phyloP scores from a whole-genome alignment of 1,139 yeast genomes.

The Kazachstania sp. region DNA sequence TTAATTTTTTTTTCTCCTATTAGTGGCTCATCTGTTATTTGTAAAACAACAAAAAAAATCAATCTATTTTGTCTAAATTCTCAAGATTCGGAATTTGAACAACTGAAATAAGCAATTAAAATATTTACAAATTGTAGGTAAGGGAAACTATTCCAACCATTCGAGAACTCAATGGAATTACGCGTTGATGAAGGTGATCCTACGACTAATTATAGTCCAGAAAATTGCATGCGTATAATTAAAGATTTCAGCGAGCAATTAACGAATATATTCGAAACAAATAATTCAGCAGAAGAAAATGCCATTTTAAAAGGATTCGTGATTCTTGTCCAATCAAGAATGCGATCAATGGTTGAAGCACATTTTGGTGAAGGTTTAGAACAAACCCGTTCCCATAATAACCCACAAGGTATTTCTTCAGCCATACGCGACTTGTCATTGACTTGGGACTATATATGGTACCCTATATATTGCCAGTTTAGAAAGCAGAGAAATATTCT shows the following conservation, averaged over 20 bases:
- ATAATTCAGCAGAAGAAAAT: slow-evolving; percentile 21
- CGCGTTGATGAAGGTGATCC: neutral
- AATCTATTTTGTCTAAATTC: neutral
- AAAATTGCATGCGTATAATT: slow-evolving; percentile 3
- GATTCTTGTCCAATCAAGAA: slow-evolving; percentile 25
- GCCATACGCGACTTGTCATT: slow-evolving; percentile 33
- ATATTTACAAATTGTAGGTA: too few relatives aligned
- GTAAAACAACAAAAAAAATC: neutral
- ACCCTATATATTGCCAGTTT: slow-evolving; percentile 37
- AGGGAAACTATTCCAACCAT: too few relatives aligned
- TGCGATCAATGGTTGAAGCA: slow-evolving; percentile 2
- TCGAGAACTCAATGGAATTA: neutral
- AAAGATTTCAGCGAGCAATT: slow-evolving; percentile 17
- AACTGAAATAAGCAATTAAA: too few relatives aligned
- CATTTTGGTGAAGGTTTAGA: neutral
- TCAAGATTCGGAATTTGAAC: too few relatives aligned
- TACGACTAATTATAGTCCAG: neutral
- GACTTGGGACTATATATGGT: slow-evolving; percentile 55
- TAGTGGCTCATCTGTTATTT: neutral
- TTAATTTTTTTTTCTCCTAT: neutral
- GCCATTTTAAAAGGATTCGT: slow-evolving; percentile 26
- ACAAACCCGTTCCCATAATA: neutral
- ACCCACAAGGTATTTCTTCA: neutral
- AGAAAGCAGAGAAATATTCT: too few relatives aligned
- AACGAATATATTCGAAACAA: slow-evolving; percentile 18